phyloP scores from a whole-genome alignment of 2,329 filamentous ascomycete species.

The Fusarium metavorans region DNA sequence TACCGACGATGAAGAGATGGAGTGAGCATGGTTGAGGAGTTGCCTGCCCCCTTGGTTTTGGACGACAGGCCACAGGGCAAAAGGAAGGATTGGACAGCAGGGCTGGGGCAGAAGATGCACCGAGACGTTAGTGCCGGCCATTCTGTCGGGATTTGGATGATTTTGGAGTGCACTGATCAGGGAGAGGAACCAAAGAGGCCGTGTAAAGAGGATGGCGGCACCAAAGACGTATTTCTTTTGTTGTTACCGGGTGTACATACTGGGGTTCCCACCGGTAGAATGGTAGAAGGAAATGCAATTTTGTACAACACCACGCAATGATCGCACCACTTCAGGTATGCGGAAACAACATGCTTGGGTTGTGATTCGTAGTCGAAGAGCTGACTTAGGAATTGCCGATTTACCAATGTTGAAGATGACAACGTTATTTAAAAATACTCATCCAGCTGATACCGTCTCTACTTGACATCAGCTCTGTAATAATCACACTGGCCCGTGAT shows the following conservation, averaged over 20 bases:
- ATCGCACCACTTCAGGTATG: not conserved
- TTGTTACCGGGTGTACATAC: slow-evolving; percentile 37
- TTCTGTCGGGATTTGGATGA: not conserved
- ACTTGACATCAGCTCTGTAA: not conserved
- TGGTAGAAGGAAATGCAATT: slow-evolving; percentile 39
- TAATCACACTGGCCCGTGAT: not conserved
- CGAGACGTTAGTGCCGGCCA: not conserved
- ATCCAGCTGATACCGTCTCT: not conserved
- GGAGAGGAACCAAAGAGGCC: slow-evolving; percentile 13
- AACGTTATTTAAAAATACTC: no score
- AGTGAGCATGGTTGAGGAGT: not conserved
- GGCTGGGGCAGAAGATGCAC: not conserved
- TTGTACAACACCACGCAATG: slow-evolving; percentile 34
- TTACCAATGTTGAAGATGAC: not conserved
- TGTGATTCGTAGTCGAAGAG: not conserved
- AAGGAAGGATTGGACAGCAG: not conserved
- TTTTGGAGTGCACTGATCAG: not conserved
- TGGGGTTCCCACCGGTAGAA: slow-evolving; percentile 34
- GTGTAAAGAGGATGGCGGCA: slow-evolving; percentile 10
- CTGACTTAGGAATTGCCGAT: not conserved
- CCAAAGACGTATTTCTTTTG: slow-evolving; percentile 36
- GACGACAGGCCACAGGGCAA: not conserved
- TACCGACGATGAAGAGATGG: slow-evolving; percentile 63
- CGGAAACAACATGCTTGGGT: not conserved
- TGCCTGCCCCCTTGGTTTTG: not conserved